Evolutionary conservation across 768 basidiomycete genomes (phyloP).

Genomic region (Gelatoporia subvermispora): DNA sequence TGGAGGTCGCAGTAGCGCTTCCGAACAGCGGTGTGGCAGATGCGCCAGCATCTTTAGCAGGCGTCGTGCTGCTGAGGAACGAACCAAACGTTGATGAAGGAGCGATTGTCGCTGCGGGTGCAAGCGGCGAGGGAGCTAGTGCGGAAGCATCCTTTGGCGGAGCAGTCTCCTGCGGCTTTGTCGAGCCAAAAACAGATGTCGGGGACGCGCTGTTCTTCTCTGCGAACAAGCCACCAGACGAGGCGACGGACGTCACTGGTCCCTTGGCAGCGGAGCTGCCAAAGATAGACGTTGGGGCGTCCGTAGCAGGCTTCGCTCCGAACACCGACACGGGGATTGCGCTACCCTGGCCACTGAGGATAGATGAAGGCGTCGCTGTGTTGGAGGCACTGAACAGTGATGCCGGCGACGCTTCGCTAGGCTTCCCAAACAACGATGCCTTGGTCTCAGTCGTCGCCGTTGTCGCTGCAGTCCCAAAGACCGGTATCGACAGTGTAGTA

Average conservation of each 20-base stretch:
- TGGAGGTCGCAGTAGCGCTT: neutral
- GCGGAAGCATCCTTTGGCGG: conserved; percentile 5
- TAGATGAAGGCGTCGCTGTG: neutral
- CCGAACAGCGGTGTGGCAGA: conserved; percentile 1
- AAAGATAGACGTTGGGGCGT: neutral
- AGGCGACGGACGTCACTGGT: neutral
- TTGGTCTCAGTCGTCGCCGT: neutral
- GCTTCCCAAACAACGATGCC: neutral
- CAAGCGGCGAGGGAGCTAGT: neutral
- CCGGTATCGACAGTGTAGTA: neutral
- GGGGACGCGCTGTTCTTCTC: neutral
- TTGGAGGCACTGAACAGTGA: too few species aligned
- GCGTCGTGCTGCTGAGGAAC: neutral
- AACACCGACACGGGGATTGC: too few species aligned
- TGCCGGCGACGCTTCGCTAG: too few species aligned
- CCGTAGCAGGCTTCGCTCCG: too few species aligned
- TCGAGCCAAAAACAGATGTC: neutral
- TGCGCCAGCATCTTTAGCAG: neutral
- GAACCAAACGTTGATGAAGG: neutral
- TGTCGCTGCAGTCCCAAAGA: neutral
- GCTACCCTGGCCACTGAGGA: neutral
- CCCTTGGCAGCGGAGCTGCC: neutral
- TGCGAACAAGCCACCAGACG: too few species aligned
- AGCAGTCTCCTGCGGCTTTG: neutral
- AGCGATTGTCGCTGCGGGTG: neutral